Evolutionary conservation across 164 flowering plant genomes (phyloP), one percentile per base, ranked within the genome.

Genomic region (Cinnamomum chago): DNA sequence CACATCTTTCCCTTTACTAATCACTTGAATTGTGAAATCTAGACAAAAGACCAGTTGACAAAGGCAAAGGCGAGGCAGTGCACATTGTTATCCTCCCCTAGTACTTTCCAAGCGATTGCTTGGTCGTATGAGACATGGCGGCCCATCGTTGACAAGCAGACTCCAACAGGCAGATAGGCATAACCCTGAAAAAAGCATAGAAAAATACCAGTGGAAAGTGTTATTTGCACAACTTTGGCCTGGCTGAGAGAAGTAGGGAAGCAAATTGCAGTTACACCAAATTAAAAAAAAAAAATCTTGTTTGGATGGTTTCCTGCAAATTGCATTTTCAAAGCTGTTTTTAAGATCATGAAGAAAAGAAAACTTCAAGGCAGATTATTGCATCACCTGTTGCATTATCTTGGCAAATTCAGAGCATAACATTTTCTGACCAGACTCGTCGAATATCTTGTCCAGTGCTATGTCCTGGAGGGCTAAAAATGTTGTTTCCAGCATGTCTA

Each of bases 401-500:
- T 93, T 92, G 60, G 96, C 73, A 47, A 95, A 93, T 70, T 95
- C 94, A 0, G 91, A 60, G 76, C 83, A 86, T 77, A 95, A 50
- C n/a, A 86, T 84, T 82, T 90, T 90, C 35, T 90, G 84, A 3
- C 96, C 97, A 22, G 90, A 72, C 65, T 92, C 99, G 50, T 92
- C 96, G 7, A 95, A 91, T 47, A 95, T 90, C 80, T 92, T 92
- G 52, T 92, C 99, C 78, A 95, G 70, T 0, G 95, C 83, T 50
- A 95, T 86, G 74, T 95, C 99, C 76, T 95, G 97, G 40, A 95
- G 78, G 65, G 97, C 89, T 70, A 90, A 92, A 52, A 95, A 80
- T 2, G 97, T 92, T 13, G 99, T 95, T 81, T 95, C 98, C 77
- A 95, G 81, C 99, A 95, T 95, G 82, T 93, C 94, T 11, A 95